Evolutionary conservation across 1,139 yeast species (phyloP), one percentile per base, ranked within the genome.

Genomic region (Pichia sp.): DNA sequence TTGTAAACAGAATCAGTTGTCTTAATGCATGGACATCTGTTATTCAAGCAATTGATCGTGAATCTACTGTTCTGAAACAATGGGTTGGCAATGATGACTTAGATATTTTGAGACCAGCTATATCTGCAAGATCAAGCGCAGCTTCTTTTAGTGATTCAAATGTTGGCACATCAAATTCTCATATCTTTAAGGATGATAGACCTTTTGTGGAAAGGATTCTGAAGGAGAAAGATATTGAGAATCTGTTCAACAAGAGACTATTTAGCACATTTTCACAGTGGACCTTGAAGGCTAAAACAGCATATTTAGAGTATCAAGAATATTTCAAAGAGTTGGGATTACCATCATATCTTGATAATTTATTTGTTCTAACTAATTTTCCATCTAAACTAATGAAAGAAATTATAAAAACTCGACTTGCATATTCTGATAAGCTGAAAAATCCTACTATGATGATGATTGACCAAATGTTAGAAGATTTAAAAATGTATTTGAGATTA

Each of bases 401-500:
- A 55, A 76, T 86, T 39, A 82, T 89, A 38, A 74, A 73, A 35
- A 74, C 85, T 34, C 71, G 97, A 49, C 69, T 91, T 40, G 68
- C 73, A 3, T 88, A 86, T 57, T 95, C 97, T 4, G 72, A 74
- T 59, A 82, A 83, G 53, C 64, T 89, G 43, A 78, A 75, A 42
- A 84, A 84, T 52, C 96, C 96, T 1, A 88, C 97, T 0, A 77
- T 88, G 76, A 84, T 88, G 89, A 85, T 89, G 81, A 85, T 91
- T 50, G 97, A 91, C 60, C 96, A 89, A 62, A 84, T 86, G 76
- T 75, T 91, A 50, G 91, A 79, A 36, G 96, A 88, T 59, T 82
- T 89, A 56, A 80, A 81, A 49, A 72, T 81, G 1, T 86, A 86
- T 57, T 74, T 89, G 40, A 72, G 77, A 34, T 68, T 88, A 36